A percentile compares a stretch with the other conserved stretches of the same genome.
Conservation (phyloP, 2,329 filamentous ascomycete species). For the Fusarium avenaceum region DNA sequence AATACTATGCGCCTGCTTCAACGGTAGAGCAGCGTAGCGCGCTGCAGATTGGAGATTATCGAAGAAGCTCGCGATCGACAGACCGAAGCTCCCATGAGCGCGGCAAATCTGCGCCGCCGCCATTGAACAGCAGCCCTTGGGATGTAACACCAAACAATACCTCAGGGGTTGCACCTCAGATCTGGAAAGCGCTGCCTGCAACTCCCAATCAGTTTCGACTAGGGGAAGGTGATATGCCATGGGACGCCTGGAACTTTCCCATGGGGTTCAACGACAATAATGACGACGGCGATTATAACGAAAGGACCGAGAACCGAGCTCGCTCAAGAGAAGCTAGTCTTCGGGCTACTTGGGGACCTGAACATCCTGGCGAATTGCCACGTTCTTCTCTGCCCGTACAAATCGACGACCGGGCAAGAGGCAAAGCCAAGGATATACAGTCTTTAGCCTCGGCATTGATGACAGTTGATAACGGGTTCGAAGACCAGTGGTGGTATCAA, state of each 20-base stretch:
- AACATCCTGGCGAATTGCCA: slow-evolving; percentile 28
- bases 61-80: slow-evolving; percentile 40
- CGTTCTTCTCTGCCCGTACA: neutral
- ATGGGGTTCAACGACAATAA: slow-evolving; percentile 41
- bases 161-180: slow-evolving; percentile 40
- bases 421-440: slow-evolving; percentile 58
- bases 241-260: slow-evolving; percentile 55
- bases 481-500: slow-evolving; percentile 70
- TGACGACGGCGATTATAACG: slow-evolving; percentile 14
- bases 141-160: slow-evolving; percentile 53
- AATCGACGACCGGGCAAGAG: slow-evolving; percentile 52
- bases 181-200: slow-evolving; percentile 61
- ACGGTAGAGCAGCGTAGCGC: slow-evolving; percentile 8
- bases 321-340: slow-evolving; percentile 31
- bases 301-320: slow-evolving; percentile 4
- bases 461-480: slow-evolving; percentile 70
- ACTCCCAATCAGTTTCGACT: slow-evolving; percentile 54
- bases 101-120: slow-evolving; percentile 64
- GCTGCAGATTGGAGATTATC: slow-evolving; percentile 8
- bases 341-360: slow-evolving; percentile 41
- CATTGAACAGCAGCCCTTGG: slow-evolving; percentile 63
- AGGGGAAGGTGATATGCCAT: slow-evolving; percentile 63
- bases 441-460: slow-evolving; percentile 66
- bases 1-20: slow-evolving; percentile 34
- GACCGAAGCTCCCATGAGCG: slow-evolving; percentile 56